Conservation (phyloP, 306 rosid species). For the Citrullus mucosospermus region DNA sequence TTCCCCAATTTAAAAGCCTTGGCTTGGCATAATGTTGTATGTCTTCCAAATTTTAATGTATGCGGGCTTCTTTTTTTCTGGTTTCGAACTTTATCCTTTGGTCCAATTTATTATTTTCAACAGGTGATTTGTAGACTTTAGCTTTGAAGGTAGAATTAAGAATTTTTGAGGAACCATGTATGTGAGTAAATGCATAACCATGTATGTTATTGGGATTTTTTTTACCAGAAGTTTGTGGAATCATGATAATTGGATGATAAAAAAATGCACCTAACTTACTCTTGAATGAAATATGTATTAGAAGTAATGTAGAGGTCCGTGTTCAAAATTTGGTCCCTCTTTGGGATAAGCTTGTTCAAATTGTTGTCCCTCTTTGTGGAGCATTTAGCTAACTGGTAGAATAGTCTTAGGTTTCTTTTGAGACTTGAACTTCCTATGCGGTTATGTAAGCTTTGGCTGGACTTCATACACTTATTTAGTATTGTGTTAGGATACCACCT, state of each 20-base stretch:
- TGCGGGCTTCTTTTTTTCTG: background rate
- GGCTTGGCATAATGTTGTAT: background rate
- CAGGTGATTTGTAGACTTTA: background rate
- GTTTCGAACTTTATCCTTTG: background rate
- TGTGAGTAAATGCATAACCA: background rate
- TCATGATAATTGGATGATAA: background rate
- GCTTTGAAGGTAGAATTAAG: background rate
- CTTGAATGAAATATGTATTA: background rate
- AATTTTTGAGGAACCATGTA: background rate
- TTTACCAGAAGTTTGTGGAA: background rate
- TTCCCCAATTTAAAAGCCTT: background rate
- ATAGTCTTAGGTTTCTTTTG: background rate
- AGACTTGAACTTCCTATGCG: background rate
- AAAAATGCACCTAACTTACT: background rate
- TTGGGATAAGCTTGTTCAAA: background rate
- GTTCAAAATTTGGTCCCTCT: background rate
- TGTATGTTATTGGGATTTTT: background rate
- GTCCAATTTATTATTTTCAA: background rate
- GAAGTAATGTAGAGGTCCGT: background rate
- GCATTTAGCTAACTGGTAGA: background rate
- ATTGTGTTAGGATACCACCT: too few species aligned
- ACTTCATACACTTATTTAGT: too few species aligned
- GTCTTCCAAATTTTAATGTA: background rate
- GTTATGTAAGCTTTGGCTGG: background rate
- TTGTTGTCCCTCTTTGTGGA: background rate